phyloP scores from a whole-genome alignment of 768 basidiomycete species.

The Lactarius pseudohatsudake region DNA sequence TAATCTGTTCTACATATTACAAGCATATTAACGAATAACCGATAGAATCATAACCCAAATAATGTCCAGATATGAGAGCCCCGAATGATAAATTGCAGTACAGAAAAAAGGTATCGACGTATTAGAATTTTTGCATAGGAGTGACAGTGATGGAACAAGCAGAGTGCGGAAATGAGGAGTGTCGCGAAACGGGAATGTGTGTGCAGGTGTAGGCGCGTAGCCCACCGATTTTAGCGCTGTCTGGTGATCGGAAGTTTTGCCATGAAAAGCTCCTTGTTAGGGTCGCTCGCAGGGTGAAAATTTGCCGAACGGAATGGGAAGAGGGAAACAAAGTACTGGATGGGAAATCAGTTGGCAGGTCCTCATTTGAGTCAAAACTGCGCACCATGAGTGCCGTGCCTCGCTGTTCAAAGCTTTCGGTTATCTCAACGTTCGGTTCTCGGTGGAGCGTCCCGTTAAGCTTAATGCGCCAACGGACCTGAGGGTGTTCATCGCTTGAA shows the following conservation, averaged over 20 bases:
- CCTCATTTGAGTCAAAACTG: neutral
- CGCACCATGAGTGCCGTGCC: slow-evolving; percentile 22
- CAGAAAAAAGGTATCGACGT: neutral
- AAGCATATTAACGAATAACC: neutral
- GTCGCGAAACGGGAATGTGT: neutral
- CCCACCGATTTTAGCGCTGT: neutral
- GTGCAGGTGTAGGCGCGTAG: neutral
- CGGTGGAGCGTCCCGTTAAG: slow-evolving; percentile 14
- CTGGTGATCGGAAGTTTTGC: slow-evolving; percentile 1
- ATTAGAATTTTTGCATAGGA: neutral
- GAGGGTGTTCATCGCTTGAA: neutral
- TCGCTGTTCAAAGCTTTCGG: slow-evolving; percentile 9
- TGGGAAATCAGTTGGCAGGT: neutral
- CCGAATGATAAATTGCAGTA: neutral
- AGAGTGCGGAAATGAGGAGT: neutral
- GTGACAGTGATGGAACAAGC: neutral
- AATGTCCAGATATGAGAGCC: neutral
- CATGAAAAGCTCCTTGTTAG: slow-evolving; percentile 10
- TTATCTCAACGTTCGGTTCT: neutral
- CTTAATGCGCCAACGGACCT: slow-evolving; percentile 13
- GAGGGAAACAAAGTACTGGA: slow-evolving; percentile 16
- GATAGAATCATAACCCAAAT: neutral
- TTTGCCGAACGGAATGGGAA: slow-evolving; percentile 3
- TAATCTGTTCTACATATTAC: neutral
- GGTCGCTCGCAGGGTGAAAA: neutral